Conservation (phyloP, 257 asterid species). For the Sherardia arvensis region DNA sequence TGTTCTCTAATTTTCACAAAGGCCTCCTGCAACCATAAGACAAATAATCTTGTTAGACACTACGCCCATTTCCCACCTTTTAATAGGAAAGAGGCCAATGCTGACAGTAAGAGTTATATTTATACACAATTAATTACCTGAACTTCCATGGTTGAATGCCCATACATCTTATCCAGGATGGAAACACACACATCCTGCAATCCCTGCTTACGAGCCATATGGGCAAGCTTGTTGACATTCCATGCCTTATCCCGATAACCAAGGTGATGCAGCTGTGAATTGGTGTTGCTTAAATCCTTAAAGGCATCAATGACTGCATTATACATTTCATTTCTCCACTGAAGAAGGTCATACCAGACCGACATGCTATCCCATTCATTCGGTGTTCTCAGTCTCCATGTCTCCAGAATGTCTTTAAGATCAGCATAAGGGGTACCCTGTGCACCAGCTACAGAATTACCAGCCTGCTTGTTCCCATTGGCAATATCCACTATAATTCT, state of each 20-base stretch:
- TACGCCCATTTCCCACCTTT: background rate
- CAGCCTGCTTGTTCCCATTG: constrained; percentile 76
- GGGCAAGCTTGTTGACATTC: constrained; percentile 99
- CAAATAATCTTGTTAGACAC: background rate
- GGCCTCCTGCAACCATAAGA: constrained; percentile 68
- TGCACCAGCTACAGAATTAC: constrained; percentile 72
- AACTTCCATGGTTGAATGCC: constrained; percentile 99
- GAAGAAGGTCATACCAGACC: constrained; percentile 96
- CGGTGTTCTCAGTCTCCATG: constrained; percentile 97
- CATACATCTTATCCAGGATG: constrained; percentile 93
- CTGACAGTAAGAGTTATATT: constrained; percentile 10
- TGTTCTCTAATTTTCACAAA: constrained; percentile 96
- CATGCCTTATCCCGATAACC: constrained; percentile 99
- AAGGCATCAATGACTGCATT: constrained; percentile 92
- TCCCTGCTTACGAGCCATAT: constrained; percentile 90
- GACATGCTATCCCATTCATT: constrained; percentile 99
- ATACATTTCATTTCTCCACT: constrained; percentile 98
- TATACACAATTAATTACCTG: constrained; percentile 44
- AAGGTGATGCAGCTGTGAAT: constrained; percentile 86
- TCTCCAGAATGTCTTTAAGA: constrained; percentile 97
- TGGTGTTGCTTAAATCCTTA: constrained; percentile 73
- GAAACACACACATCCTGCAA: constrained; percentile 87
- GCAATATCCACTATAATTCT: constrained; percentile 85
- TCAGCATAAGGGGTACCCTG: constrained; percentile 82
- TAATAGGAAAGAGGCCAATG: background rate